These are phyloP conservation scores for Exophiala dermatitidis DNA, from an alignment of 2,329 filamentous ascomycete genomes.

Conservation along the genomic window DNA sequence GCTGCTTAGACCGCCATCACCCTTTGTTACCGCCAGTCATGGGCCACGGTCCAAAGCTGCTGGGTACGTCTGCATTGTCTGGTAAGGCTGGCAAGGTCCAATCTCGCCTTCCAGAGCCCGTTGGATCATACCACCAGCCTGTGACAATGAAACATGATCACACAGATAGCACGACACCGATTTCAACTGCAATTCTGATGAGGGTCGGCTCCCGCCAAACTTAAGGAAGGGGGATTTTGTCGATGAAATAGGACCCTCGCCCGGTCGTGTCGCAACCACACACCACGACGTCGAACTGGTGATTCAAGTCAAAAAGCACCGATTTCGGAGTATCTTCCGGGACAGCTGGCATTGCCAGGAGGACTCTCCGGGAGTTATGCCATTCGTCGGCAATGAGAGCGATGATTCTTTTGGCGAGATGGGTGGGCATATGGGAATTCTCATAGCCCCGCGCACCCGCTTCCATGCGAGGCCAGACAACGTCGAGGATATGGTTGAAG, in stretches of 20 bases:
- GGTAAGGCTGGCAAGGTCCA: too few species aligned
- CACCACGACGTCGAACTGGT: not conserved
- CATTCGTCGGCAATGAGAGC: constrained; percentile 11
- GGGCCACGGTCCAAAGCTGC: too few species aligned
- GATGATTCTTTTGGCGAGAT: constrained; percentile 25
- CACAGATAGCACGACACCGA: too few species aligned
- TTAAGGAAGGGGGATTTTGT: constrained; percentile 2
- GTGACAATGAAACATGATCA: too few species aligned
- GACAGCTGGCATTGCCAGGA: not conserved
- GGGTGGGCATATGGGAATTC: constrained; percentile 27
- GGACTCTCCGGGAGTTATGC: not conserved
- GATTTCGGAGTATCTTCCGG: constrained; percentile 1
- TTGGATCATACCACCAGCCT: too few species aligned
- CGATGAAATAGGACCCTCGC: constrained; percentile 1
- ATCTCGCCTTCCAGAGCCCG: too few species aligned
- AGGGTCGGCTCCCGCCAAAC: too few species aligned
- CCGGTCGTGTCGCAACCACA: not conserved
- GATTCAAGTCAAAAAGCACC: not conserved
- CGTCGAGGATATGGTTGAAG: constrained; percentile 14
- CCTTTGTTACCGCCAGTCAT: too few species aligned
- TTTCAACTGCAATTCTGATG: too few species aligned
- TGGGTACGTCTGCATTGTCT: too few species aligned
- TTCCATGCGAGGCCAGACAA: constrained; percentile 24
- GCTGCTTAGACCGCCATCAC: too few species aligned
- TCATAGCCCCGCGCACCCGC: constrained; percentile 21